Evolutionary conservation across 2,329 filamentous ascomycete species (phyloP), one percentile per base, ranked within the genome.

Genomic region (Aspergillus aculeatinus): DNA sequence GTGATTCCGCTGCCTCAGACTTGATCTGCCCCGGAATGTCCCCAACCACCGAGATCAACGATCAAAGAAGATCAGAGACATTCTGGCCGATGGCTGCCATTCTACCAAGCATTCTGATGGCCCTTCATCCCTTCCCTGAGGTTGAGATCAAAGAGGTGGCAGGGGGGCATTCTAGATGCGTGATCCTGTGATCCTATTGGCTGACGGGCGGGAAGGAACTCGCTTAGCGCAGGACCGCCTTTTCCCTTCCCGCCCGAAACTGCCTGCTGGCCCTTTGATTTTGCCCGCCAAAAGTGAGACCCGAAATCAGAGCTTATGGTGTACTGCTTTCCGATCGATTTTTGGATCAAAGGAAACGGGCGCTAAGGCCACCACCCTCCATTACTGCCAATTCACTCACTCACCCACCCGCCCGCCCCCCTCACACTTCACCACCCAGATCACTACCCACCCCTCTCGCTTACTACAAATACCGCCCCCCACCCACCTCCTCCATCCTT

Each of bases 381-480:
- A 61, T 68, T 60, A 60, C 65, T 65, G 66, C 61, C 63, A 67
- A 63, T 76, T 76, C 73, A 77, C 69, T 65, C 58, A 29, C 27
- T 7, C 27, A 29, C 67, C 69, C 58, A 29, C 27, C 27, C 27
- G 10, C 67, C 69, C 68, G 51, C 67, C 64, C 39, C 62, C 59
- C 64, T 71, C 67, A 67, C 61, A 63, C 27, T 9, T 29, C 9
- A 29, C 27, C 9, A 23, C 63, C 66, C 67, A 75, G 72, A 77
- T 76, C 73, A 77, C 69, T 65, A 59, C 67, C 69, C 68, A 53
- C 67, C 64, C 35, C 63, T 60, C 64, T 72, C 67, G 68, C 61
- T 68, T 68, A 66, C 70, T 77, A 74, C 73, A 75, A 76, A 76
- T 77, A 77, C 76, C 68, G 69, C 65, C 74, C 75, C 75, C 73